Conservation (phyloP, 768 basidiomycete genomes). For the Ephemerocybe angulata region DNA sequence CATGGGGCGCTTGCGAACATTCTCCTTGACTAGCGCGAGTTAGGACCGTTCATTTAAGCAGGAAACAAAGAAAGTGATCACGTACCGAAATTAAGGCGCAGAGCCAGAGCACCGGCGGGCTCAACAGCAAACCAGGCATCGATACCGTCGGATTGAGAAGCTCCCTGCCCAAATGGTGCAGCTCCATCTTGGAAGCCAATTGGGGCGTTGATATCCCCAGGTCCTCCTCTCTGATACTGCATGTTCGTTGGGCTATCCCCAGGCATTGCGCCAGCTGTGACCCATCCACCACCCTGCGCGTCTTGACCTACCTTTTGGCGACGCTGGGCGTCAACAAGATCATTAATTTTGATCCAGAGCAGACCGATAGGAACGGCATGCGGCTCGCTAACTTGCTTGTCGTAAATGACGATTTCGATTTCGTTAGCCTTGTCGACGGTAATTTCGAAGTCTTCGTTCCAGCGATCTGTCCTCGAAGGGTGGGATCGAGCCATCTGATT, state of each 20-base stretch:
- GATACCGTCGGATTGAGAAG: constrained; percentile 66
- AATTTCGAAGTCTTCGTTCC: constrained; percentile 98
- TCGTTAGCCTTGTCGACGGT: constrained; percentile 97
- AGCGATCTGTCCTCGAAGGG: constrained; percentile 89
- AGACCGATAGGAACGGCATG: constrained; percentile 89
- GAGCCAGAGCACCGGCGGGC: constrained; percentile 88
- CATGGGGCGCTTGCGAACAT: constrained; percentile 91
- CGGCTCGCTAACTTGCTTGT: constrained; percentile 78
- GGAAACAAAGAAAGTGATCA: constrained; percentile 15
- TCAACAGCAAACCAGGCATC: constrained; percentile 98
- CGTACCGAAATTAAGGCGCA: constrained; percentile 91
- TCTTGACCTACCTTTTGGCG: constrained; percentile 90
- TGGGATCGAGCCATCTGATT: constrained; percentile 90
- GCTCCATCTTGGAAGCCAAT: constrained; percentile 36
- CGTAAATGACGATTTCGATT: constrained; percentile 93
- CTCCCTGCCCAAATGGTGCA: constrained; percentile 3
- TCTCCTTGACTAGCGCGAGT: constrained; percentile 81
- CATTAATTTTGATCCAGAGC: constrained; percentile 91
- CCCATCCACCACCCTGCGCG: constrained; percentile 87
- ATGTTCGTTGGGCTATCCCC: constrained; percentile 43
- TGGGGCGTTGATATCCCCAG: constrained; percentile 46
- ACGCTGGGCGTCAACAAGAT: constrained; percentile 89
- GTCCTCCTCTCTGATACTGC: constrained; percentile 16
- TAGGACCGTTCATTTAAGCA: constrained; percentile 12
- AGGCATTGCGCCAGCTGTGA: constrained; percentile 88